A percentile compares a stretch with the other conserved stretches of the same genome.
These are phyloP conservation scores for Trametes hirsuta DNA, from an alignment of 1,284 basidiomycete species.

Conservation along the genomic window DNA sequence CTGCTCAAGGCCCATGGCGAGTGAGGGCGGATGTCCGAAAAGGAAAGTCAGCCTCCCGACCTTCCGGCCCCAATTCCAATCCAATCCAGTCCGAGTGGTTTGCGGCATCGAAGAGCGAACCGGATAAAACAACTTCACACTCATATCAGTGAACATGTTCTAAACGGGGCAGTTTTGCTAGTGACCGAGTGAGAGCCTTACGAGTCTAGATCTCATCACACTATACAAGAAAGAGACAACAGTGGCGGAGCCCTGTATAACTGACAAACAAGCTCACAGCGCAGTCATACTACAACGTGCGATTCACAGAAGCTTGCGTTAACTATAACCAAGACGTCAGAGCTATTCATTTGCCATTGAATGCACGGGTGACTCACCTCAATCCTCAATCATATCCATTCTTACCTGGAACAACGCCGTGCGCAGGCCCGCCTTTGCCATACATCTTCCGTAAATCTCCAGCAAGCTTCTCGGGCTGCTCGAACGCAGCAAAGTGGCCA, in stretches of 20 bases:
- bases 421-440: constrained; percentile 33
- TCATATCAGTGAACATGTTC: too few species aligned
- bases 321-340: not conserved
- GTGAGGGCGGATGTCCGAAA: not conserved
- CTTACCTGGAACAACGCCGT: constrained; percentile 27
- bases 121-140: too few species aligned
- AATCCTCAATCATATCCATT: constrained; percentile 25
- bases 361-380: too few species aligned
- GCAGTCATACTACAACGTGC: too few species aligned
- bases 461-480: constrained; percentile 33
- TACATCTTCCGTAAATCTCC: constrained; percentile 37
- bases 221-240: too few species aligned
- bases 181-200: too few species aligned
- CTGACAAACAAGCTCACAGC: too few species aligned
- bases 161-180: too few species aligned
- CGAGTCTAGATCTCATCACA: too few species aligned
- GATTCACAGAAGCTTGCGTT: not conserved
- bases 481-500: constrained; percentile 38
- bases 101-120: too few species aligned
- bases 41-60: not conserved
- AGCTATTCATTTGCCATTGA: not conserved
- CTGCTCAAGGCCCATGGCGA: not conserved
- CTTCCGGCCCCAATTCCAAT: not conserved
- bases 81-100: not conserved
- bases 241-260: too few species aligned